Percentiles rank a stretch among this genome's conserved stretches.
phyloP scores from a whole-genome alignment of 257 asterid genomes.

The Leptodermis oblonga region DNA sequence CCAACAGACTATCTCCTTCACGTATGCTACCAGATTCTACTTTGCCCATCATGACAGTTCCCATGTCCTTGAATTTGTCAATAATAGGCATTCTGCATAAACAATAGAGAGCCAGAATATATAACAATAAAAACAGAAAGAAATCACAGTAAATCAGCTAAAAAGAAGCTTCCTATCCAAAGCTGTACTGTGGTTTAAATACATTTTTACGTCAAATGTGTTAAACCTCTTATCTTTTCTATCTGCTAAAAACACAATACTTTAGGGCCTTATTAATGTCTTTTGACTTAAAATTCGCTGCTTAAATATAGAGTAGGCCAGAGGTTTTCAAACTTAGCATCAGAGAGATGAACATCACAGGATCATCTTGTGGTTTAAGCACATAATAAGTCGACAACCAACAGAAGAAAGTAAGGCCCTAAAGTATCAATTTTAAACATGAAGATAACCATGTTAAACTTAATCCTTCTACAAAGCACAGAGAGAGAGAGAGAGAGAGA shows the following conservation, averaged over 20 bases:
- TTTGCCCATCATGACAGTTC: conserved; percentile 97
- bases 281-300: background rate
- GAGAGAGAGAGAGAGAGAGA: background rate
- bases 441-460: background rate
- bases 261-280: background rate
- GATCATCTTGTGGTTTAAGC: background rate
- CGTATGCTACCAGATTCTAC: conserved; percentile 84
- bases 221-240: background rate
- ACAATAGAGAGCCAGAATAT: conserved; percentile 9
- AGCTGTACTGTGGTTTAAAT: background rate
- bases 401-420: background rate
- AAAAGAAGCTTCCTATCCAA: background rate
- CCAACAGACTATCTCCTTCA: conserved; percentile 72
- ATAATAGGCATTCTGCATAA: conserved; percentile 75
- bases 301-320: background rate
- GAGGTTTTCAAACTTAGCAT: too few species aligned
- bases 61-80: conserved; percentile 92
- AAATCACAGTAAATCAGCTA: background rate
- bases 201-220: background rate
- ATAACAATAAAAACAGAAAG: background rate
- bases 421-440: background rate
- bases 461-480: background rate
- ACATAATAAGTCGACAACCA: background rate
- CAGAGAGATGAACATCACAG: background rate
- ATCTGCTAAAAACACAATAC: background rate